Percentiles rank a stretch among this genome's conserved stretches.
phyloP scores from a whole-genome alignment of 495 filamentous ascomycete genomes.

The Penicillium egyptiacum region DNA sequence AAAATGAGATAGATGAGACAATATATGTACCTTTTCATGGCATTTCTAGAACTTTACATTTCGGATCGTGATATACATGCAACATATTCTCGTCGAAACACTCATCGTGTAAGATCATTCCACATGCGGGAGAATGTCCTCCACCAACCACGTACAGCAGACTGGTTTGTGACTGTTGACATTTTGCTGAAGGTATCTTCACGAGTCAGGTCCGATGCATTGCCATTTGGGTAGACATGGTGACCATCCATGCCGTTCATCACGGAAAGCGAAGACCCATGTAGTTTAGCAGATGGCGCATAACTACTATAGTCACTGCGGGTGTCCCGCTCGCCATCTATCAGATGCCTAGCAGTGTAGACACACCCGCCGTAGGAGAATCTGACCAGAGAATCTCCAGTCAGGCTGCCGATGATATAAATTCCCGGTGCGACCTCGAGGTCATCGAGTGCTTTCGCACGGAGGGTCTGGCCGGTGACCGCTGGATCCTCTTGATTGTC shows the following conservation, averaged over 20 bases:
- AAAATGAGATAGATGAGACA: background rate
- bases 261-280: constrained; percentile 30
- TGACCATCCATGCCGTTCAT: constrained; percentile 49
- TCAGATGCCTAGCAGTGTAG: constrained; percentile 56
- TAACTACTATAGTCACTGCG: constrained; percentile 23
- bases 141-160: constrained; percentile 27
- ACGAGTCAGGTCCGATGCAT: constrained; percentile 14
- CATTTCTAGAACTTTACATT: background rate
- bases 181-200: constrained; percentile 30
- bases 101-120: constrained; percentile 23
- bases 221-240: constrained; percentile 27
- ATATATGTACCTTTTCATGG: background rate
- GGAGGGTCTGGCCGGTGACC: constrained; percentile 57
- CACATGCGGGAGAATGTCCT: constrained; percentile 23
- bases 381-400: constrained; percentile 63
- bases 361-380: constrained; percentile 64
- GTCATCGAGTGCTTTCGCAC: constrained; percentile 52
- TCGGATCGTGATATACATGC: constrained; percentile 1
- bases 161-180: constrained; percentile 16
- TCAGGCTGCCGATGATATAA: constrained; percentile 64
- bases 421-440: constrained; percentile 56
- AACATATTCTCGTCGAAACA: background rate
- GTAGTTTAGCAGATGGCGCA: constrained; percentile 19
- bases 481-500: constrained; percentile 25
- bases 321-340: constrained; percentile 23